These are phyloP conservation scores for Aspergillus leporis DNA, from an alignment of 495 filamentous ascomycete genomes.

Conservation along the genomic window DNA sequence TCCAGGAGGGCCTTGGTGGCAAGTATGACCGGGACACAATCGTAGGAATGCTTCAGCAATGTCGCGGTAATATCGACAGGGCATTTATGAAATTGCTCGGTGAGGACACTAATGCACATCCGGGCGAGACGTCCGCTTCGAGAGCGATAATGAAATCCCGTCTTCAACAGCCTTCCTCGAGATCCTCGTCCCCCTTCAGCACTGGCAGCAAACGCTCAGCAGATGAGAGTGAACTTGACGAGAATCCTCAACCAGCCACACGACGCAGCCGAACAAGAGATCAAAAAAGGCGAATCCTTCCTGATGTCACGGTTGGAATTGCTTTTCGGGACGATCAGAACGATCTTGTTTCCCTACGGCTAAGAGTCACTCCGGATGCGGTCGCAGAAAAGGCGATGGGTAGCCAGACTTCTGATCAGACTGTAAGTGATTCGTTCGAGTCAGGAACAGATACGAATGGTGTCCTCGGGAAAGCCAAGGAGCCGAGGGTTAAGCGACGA, in stretches of 20 bases:
- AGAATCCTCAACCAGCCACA: conserved; percentile 30
- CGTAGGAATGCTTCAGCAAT: conserved; percentile 57
- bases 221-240: conserved; percentile 45
- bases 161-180: conserved; percentile 38
- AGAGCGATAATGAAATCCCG: conserved; percentile 37
- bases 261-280: conserved; percentile 34
- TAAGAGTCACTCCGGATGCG: conserved; percentile 37
- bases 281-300: conserved; percentile 39
- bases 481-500: conserved; percentile 11
- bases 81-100: conserved; percentile 61
- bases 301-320: conserved; percentile 50
- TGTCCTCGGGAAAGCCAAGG: conserved; percentile 10
- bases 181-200: conserved; percentile 48
- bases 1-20: conserved; percentile 57
- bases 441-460: conserved; percentile 9
- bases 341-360: conserved; percentile 46
- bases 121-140: conserved; percentile 26
- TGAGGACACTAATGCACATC: conserved; percentile 37
- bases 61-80: conserved; percentile 59
- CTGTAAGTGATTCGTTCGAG: conserved; percentile 15
- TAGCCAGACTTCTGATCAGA: conserved; percentile 5
- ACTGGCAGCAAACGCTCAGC: conserved; percentile 52
- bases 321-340: conserved; percentile 46
- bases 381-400: conserved; percentile 14
- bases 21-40: conserved; percentile 55